Percentiles rank a stretch among this genome's conserved stretches.
These are phyloP conservation scores for Patellaria atrata DNA, from an alignment of 495 filamentous ascomycete species.

Conservation along the genomic window DNA sequence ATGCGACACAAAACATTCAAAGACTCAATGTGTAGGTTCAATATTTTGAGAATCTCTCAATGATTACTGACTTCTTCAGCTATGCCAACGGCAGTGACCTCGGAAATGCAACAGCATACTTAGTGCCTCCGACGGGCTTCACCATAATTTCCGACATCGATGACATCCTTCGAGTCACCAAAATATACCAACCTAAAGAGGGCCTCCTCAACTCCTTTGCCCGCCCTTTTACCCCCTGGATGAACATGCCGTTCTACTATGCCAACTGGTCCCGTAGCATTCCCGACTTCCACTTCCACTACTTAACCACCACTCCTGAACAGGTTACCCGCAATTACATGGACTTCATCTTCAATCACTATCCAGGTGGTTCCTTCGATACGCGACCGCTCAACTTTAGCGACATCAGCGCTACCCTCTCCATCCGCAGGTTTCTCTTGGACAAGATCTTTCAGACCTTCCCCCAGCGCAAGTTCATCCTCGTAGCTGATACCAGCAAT, in stretches of 20 bases:
- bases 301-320: conserved; percentile 71
- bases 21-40: conserved; percentile 53
- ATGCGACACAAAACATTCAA: conserved; percentile 46
- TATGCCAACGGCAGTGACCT: conserved; percentile 43
- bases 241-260: conserved; percentile 67
- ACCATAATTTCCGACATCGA: conserved; percentile 66
- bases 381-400: conserved; percentile 68
- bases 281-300: conserved; percentile 63
- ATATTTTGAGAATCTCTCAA: too few species aligned
- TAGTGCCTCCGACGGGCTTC: conserved; percentile 50
- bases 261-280: conserved; percentile 47
- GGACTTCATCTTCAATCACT: conserved; percentile 63
- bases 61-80: too few species aligned
- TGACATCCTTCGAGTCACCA: conserved; percentile 68
- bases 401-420: conserved; percentile 53
- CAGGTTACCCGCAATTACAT: conserved; percentile 66
- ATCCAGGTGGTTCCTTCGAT: conserved; percentile 59
- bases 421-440: conserved; percentile 52
- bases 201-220: conserved; percentile 68
- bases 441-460: conserved; percentile 60
- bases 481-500: conserved; percentile 66
- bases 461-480: conserved; percentile 57
- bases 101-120: conserved; percentile 63
- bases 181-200: conserved; percentile 61
- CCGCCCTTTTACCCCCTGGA: conserved; percentile 51